These are phyloP conservation scores for Stagonosporopsis cucurbitacearum DNA, from an alignment of 2,329 filamentous ascomycete genomes.

Conservation along the genomic window DNA sequence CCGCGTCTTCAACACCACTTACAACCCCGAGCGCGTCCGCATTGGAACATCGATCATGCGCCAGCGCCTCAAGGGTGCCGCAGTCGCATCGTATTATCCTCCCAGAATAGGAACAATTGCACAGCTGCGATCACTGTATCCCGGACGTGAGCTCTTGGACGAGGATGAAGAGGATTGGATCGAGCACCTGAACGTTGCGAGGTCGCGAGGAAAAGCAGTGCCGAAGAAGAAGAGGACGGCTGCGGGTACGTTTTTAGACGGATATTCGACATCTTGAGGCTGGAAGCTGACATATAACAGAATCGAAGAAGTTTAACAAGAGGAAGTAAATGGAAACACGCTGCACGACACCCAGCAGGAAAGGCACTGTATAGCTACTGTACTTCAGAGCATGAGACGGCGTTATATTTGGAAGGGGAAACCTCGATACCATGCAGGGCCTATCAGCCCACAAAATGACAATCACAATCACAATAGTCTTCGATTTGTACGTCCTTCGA, in stretches of 20 bases:
- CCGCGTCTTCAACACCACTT: constrained; percentile 87
- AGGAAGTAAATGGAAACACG: constrained; percentile 43
- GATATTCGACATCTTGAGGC: too few relatives aligned
- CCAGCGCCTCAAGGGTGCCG: constrained; percentile 83
- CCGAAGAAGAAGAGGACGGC: constrained; percentile 85
- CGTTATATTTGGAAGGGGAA: constrained; percentile 17
- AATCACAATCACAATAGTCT: constrained; percentile 3
- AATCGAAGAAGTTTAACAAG: constrained; percentile 57
- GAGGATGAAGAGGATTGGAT: constrained; percentile 80
- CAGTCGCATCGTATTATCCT: constrained; percentile 88
- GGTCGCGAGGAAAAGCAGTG: constrained; percentile 77
- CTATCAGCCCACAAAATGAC: neutral
- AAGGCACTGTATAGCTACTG: constrained; percentile 25
- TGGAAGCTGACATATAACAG: constrained; percentile 31
- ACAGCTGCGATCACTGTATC: constrained; percentile 75
- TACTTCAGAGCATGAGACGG: constrained; percentile 24
- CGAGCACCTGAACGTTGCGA: constrained; percentile 65
- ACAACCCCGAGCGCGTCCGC: constrained; percentile 82
- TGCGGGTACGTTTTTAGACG: constrained; percentile 47
- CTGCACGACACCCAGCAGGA: constrained; percentile 4
- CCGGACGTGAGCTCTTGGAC: constrained; percentile 72
- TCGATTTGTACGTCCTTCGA: neutral
- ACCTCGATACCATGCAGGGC: neutral
- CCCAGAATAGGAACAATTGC: constrained; percentile 72
- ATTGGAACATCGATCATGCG: constrained; percentile 92